Evolutionary conservation across 176 grass and related monocot genomes (phyloP).

Genomic region (Oryza glaberrima): DNA sequence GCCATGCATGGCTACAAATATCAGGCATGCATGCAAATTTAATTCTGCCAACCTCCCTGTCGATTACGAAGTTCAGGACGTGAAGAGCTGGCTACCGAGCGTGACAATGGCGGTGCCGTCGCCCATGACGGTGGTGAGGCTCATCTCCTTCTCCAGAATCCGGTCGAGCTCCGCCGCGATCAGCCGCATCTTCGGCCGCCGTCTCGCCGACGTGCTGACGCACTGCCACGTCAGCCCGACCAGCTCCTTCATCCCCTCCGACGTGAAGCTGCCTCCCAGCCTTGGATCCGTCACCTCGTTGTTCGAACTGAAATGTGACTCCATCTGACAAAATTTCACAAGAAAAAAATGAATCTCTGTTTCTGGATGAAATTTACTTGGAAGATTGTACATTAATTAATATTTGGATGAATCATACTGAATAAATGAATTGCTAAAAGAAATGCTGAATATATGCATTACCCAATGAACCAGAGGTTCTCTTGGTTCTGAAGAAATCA

Average conservation of each 20-base stretch:
- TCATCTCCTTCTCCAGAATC: conserved; percentile 94
- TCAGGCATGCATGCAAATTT: not conserved
- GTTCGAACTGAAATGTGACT: conserved; percentile 48
- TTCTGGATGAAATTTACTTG: not conserved
- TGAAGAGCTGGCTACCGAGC: conserved; percentile 95
- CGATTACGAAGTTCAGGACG: conserved; percentile 37
- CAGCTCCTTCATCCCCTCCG: conserved; percentile 84
- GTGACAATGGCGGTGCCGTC: conserved; percentile 94
- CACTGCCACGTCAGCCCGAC: conserved; percentile 62
- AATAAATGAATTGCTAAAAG: conserved; percentile 36
- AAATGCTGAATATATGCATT: conserved; percentile 31
- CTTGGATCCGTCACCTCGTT: conserved; percentile 63
- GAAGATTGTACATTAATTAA: not conserved
- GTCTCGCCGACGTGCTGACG: conserved; percentile 60
- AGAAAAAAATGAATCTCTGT: not conserved
- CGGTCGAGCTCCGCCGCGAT: conserved; percentile 73
- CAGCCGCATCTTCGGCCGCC: conserved; percentile 70
- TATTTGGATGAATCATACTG: not conserved
- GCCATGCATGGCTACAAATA: conserved; percentile 13
- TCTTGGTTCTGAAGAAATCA: conserved; percentile 49
- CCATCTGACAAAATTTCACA: conserved; percentile 52
- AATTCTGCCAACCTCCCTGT: not conserved
- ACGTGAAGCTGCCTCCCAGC: conserved; percentile 75
- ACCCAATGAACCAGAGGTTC: conserved; percentile 61
- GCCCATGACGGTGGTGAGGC: conserved; percentile 87